Evolutionary conservation across 1,284 basidiomycete genomes (phyloP), one percentile per base, ranked within the genome.

Genomic region (Boletus subluridellus): DNA sequence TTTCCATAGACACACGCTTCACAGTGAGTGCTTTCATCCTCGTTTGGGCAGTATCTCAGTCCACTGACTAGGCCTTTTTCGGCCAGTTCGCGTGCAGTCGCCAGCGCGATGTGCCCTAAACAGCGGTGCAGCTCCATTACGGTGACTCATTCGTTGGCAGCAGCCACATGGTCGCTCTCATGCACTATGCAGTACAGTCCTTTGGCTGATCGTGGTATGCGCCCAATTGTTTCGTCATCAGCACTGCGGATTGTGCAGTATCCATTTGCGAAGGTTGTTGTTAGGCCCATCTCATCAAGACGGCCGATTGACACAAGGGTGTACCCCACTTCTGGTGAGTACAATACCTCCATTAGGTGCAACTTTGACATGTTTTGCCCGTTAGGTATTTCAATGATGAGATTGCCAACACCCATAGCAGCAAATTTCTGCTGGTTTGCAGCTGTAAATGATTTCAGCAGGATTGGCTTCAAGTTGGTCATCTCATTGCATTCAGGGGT

Each of bases 311-410:
- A 51, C 17, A 51, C 38, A 4, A 51, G 17, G 2, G 9, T 39
- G 17, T 39, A 42, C 12, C 41, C 17, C 8, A 42, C 39, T 6
- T 70, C 65, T 0, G 72, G 76, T 15, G 67, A 65, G 44, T 69
- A 75, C 0, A 78, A 56, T 57, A 21, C 21, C 21, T 21, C 21
- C 1, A 1, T 21, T 21, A 21, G 21, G 21, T 1, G 21, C 21
- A 21, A 21, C 21, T 21, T 21, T 21, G 21, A 21, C 21, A 21
- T 21, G 21, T 21, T 21, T 21, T 21, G 21, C 15, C 76, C 74
- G 62, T 78, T 74, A 3, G 76, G 75, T 42, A 79, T 52, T 17
- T 73, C 60, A 10, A 81, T 63, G 1, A 68, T 51, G 52, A 80
- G 58, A 10, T 75, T 64, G 1, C 78, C 75, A 3, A 57, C 66